phyloP scores from a whole-genome alignment of 2,329 filamentous ascomycete genomes.

The Aspergillus sp. region DNA sequence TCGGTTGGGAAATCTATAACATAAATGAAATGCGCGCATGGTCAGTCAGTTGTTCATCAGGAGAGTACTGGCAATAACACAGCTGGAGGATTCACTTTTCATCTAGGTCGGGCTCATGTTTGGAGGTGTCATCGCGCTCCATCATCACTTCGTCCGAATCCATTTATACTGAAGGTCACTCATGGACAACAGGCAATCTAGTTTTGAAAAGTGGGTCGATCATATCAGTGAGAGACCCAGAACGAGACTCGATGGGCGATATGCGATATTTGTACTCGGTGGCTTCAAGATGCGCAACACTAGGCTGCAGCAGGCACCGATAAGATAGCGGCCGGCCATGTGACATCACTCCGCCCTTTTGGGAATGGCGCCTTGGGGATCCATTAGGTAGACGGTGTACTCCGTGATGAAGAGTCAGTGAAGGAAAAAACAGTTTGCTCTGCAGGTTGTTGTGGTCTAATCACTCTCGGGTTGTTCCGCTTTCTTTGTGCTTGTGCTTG shows the following conservation, averaged over 20 bases:
- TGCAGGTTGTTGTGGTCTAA: too few relatives aligned
- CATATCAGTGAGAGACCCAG: neutral
- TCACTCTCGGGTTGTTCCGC: too few relatives aligned
- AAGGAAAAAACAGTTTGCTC: too few relatives aligned
- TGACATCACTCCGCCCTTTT: slow-evolving; percentile 21
- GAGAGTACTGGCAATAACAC: neutral
- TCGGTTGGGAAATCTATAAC: slow-evolving; percentile 70
- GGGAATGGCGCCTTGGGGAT: neutral
- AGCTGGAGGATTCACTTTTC: slow-evolving; percentile 25
- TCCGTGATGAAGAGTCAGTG: too few relatives aligned
- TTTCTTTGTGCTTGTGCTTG: too few relatives aligned
- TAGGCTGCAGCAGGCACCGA: slow-evolving; percentile 26
- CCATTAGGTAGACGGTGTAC: too few relatives aligned
- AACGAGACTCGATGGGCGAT: neutral
- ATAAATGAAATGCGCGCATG: neutral
- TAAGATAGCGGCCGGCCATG: slow-evolving; percentile 25
- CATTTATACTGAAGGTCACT: slow-evolving; percentile 18
- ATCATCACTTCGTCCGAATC: slow-evolving; percentile 28
- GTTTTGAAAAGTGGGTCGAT: neutral
- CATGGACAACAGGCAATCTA: neutral
- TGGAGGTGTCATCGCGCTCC: slow-evolving; percentile 13
- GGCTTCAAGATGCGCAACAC: neutral
- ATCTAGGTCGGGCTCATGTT: slow-evolving; percentile 26
- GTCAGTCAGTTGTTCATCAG: slow-evolving; percentile 9
- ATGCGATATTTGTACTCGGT: slow-evolving; percentile 1